Conservation (phyloP, 2,329 filamentous ascomycete genomes). For the Cadophora malorum region DNA sequence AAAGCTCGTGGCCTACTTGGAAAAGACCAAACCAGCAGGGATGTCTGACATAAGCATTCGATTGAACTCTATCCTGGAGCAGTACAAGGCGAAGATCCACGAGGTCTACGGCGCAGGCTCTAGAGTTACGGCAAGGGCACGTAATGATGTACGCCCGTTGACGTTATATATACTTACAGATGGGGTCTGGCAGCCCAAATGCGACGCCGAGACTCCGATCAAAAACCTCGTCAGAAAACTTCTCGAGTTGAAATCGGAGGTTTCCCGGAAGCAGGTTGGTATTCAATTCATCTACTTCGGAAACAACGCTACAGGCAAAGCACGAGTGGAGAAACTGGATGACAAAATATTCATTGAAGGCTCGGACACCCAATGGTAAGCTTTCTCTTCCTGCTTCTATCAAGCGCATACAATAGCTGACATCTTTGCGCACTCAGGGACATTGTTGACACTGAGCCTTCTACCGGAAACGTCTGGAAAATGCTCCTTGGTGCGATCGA, state of each 20-base stretch:
- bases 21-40: too few relatives aligned
- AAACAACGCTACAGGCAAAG: constrained; percentile 11
- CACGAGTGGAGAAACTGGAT: constrained; percentile 24
- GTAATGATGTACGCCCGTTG: constrained; percentile 12
- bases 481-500: constrained; percentile 27
- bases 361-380: constrained; percentile 22
- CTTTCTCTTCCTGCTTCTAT: background rate
- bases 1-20: too few relatives aligned
- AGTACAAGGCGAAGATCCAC: too few relatives aligned
- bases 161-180: constrained; percentile 34
- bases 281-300: constrained; percentile 38
- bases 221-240: constrained; percentile 23
- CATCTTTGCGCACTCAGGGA: constrained; percentile 17
- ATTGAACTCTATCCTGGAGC: too few relatives aligned
- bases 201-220: constrained; percentile 16
- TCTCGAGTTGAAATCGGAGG: background rate
- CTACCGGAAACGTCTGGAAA: constrained; percentile 30
- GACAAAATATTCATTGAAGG: constrained; percentile 8
- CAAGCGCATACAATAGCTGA: too few relatives aligned
- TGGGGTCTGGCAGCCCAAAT: constrained; percentile 25
- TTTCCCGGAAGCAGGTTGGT: constrained; percentile 25
- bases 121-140: too few relatives aligned
- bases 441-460: constrained; percentile 26
- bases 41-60: too few relatives aligned
- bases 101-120: too few relatives aligned